Percentiles rank a stretch among this genome's conserved stretches.
These are phyloP conservation scores for Scheffersomyces amazonensis DNA, from an alignment of 805 yeast genomes.

Conservation along the genomic window DNA sequence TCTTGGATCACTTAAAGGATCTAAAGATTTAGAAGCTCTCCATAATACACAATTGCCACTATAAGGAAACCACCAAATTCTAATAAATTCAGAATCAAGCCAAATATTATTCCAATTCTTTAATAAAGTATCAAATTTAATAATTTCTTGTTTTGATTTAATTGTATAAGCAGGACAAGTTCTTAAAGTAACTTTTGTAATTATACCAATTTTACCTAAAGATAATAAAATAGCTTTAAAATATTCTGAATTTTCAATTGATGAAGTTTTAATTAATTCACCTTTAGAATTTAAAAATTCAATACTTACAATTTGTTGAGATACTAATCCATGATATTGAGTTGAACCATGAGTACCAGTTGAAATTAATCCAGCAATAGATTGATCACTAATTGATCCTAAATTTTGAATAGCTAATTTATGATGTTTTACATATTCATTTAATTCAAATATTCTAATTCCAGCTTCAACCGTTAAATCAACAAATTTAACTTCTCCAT, in stretches of 20 bases:
- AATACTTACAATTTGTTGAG: conserved; percentile 81
- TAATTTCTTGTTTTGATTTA: conserved; percentile 76
- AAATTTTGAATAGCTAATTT: conserved; percentile 84
- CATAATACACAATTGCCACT: conserved; percentile 81
- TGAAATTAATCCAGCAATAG: conserved; percentile 91
- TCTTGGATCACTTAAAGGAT: conserved; percentile 61
- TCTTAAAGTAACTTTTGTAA: conserved; percentile 80
- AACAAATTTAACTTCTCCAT: conserved; percentile 56
- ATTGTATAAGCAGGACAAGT: conserved; percentile 81
- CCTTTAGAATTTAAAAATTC: conserved; percentile 77
- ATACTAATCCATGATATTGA: conserved; percentile 85
- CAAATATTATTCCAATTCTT: conserved; percentile 75
- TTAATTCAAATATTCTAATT: conserved; percentile 70
- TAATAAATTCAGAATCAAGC: conserved; percentile 85
- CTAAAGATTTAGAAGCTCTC: conserved; percentile 80
- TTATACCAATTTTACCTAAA: conserved; percentile 88
- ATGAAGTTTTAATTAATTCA: conserved; percentile 62
- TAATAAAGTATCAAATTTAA: conserved; percentile 71
- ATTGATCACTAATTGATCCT: conserved; percentile 92
- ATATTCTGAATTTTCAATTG: conserved; percentile 57
- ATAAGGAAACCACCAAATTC: conserved; percentile 99
- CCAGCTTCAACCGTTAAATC: conserved; percentile 97
- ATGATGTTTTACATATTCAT: conserved; percentile 56
- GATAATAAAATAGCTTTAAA: conserved; percentile 84
- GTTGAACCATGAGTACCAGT: conserved; percentile 98